Base-by-base conservation (phyloP, 2,329 filamentous ascomycete genomes). In the Aspergillus nomiae region DNA sequence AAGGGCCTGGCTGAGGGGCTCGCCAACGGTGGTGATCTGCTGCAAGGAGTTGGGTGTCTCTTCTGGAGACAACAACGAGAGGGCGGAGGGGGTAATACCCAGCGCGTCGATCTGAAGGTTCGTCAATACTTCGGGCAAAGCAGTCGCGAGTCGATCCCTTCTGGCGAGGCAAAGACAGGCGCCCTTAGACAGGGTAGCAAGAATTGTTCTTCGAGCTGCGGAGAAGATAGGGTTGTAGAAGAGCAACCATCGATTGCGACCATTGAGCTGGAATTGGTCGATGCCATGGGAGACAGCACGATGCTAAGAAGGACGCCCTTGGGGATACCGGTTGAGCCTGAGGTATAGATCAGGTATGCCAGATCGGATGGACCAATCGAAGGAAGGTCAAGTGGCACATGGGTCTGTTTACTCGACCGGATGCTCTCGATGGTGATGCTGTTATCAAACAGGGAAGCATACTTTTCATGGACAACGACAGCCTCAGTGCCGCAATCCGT, bases 151-250 rank as follows among this genome's bases (percentile, higher is more conserved):
- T 12, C 54, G 32, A 26, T 56, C 34, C 36, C 58, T 56, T 45
- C 58, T 53, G 11, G 65, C 58, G 9, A 66, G 60, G 16, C 56
- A 58, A 6, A 66, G 21, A 34, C 54, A 60, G 2, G 63, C 65
- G 9, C 62, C 62, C n/a, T 61, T 55, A 19, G 45, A 34, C 34
- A 66, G 38, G 10, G 65, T 66, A 2, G 65, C 60, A 7, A 60
- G 41, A 28, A 66, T 61, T 11, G 65, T 61, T 10, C 65, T 56
- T 53, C 65, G 65, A 6, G 65, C 65, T 9, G 65, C 65, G n/a
- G 65, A 66, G 21, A 66, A 66, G 6, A 56, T 58, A 3, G 65
- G 65, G 36, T 64, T 66, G 26, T 65, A 63, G 41, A 63, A 66
- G 28, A 66, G 63, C 32, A 66, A 12, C 45, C 46, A 41, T n/a